Base-by-base conservation (phyloP, 441 rosid species). In the Populus tomentosa region DNA sequence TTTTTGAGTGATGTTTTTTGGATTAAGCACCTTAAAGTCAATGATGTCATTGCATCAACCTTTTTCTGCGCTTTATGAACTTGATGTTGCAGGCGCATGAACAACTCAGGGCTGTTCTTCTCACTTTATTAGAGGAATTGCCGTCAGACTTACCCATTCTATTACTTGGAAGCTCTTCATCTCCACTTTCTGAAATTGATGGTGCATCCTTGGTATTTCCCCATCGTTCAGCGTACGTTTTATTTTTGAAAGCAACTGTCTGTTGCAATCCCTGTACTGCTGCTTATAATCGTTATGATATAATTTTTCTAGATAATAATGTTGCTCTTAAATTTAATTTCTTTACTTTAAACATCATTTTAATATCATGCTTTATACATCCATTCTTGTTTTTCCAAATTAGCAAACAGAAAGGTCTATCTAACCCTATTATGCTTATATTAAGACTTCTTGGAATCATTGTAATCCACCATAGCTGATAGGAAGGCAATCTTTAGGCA, bases 81-180 rank as follows among this genome's bases (percentile, higher is more conserved):
- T 85, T 82, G 81, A 81, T 77, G 64, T 81, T 88, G 85, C 93
- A 97, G 98, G 98, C 98, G 40, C 94, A 93, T 81, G 98, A 97
- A 67, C 99, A 97, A 84, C 97, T 97, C 42, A 89, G 92, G 84
- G 98, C 97, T 79, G 97, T 97, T 76, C 87, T 97, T 66, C 85
- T 88, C 84, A 91, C 99, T 74, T 86, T 97, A 73, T 87, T 94
- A 84, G 99, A 97, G 84, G 98, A 94, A 85, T 76, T 94, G 81
- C 98, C 98, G 6, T 94, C 99, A 38, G 90, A 94, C 80, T 80
- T 91, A 53, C 97, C 99, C 13, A 88, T 97, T 81, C 80, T 94
- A 80, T 89, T 97, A 74, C 92, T 97, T 73, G 99, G 98, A 75
- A 87, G 94, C 79, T 86, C 97, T 79, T 78, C 90, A 74, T 82